Evolutionary conservation across 2,329 filamentous ascomycete genomes (phyloP), one percentile per base, ranked within the genome.

Genomic region (Claviceps sp.): DNA sequence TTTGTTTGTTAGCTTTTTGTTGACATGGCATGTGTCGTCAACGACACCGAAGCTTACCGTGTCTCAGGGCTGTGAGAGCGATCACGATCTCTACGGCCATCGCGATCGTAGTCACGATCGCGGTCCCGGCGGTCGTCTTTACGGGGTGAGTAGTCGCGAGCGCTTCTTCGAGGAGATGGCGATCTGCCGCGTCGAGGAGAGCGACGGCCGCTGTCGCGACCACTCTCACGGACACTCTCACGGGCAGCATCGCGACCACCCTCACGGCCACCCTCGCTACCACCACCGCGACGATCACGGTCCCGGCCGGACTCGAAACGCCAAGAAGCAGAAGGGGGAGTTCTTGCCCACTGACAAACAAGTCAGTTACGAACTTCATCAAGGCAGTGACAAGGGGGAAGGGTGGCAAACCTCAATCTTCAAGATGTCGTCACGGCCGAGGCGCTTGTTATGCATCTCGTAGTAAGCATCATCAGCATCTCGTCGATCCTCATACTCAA

Each of bases 401-500:
- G 8, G 16, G n/a, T 11, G 18, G 60, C 79, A 60, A 72, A 95
- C 93, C 81, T 98, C 93, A 59, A 98, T 97, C 76, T 98, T 98
- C 73, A 98, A 69, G 55, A 95, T 74, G 64, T 98, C 93, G 66
- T 98, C 93, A 57, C 91, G 85, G 47, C 89, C 90, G 61, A 98
- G 89, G 60, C 91, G 88, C 81, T 96, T 96, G 77, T 97, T 97
- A 68, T 98, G 93, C 93, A 98, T 98, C 74, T 98, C 93, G 70
- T 98, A 88, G 68, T 98, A 98, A 47, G 93, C 93, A 73, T 98
- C 93, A 70, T 98, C 93, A 58, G 93, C 90, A 76, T 98, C 93
- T 62, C 93, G 90, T 63, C 91, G 88, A 70, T 90, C 94, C 75
- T 98, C 93, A 70, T 98, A 98, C 73, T 98, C 93, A 58, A 98